Conservation (phyloP, 2,329 filamentous ascomycete genomes). For the Diaporthe destruens region DNA sequence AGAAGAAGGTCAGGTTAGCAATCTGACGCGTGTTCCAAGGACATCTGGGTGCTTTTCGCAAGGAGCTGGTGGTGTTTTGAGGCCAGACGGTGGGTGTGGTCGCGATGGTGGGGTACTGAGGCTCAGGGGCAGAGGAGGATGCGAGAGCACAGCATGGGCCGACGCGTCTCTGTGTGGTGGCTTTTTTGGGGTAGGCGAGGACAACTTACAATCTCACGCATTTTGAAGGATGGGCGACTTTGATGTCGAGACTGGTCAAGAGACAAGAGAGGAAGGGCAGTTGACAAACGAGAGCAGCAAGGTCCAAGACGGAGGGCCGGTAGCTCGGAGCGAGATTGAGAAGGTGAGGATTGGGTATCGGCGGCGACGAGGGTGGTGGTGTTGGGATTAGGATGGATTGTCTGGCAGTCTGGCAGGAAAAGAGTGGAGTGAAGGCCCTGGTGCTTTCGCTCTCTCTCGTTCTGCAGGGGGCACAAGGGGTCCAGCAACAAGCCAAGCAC, state of each 20-base stretch:
- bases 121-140: conserved; percentile 46
- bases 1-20: conserved; percentile 68
- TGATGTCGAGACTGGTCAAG: conserved; percentile 34
- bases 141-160: conserved; percentile 40
- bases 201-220: conserved; percentile 80
- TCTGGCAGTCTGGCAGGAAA: conserved; percentile 29
- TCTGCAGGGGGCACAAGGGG: conserved; percentile 14
- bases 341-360: conserved; percentile 27
- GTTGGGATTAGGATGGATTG: conserved; percentile 22
- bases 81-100: conserved; percentile 34
- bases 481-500: not conserved
- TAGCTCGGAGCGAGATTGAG: conserved; percentile 35
- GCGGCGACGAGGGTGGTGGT: conserved; percentile 26
- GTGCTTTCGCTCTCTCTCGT: conserved; percentile 6
- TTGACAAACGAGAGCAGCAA: conserved; percentile 24
- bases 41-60: conserved; percentile 16
- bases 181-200: conserved; percentile 18
- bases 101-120: conserved; percentile 48
- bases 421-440: conserved; percentile 30
- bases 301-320: conserved; percentile 37
- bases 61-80: conserved; percentile 20
- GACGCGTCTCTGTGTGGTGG: conserved; percentile 45
- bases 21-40: conserved; percentile 45
- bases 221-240: conserved; percentile 60
- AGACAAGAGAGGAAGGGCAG: conserved; percentile 28